Percentiles rank a stretch among this genome's conserved stretches.
These are phyloP conservation scores for Miscanthus sacchariflorus DNA, from an alignment of 202 grass and related monocot species.

Conservation along the genomic window DNA sequence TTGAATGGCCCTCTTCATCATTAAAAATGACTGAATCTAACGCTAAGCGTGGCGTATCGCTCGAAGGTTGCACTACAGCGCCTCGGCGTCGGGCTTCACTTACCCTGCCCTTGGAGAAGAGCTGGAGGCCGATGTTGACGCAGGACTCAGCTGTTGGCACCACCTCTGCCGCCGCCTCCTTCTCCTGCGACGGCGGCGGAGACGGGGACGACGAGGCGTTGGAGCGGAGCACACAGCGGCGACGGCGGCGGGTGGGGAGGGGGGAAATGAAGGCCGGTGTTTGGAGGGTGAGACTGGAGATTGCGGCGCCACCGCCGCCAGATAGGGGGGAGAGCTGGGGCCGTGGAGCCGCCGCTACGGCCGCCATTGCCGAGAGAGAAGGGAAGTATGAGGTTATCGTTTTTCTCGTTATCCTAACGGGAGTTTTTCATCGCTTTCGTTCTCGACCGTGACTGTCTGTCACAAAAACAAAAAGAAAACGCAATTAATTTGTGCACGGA, in stretches of 20 bases:
- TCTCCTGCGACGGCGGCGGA: conserved; percentile 53
- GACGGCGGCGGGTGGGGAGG: neutral
- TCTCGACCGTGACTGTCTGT: neutral
- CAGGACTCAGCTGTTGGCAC: conserved; percentile 74
- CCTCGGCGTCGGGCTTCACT: conserved; percentile 7
- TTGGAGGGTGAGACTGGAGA: neutral
- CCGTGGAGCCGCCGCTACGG: conserved; percentile 41
- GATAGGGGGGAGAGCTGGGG: conserved; percentile 12
- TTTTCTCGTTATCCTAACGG: conserved; percentile 46
- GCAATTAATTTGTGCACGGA: neutral
- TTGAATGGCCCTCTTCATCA: neutral
- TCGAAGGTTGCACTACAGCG: neutral
- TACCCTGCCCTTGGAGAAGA: conserved; percentile 97
- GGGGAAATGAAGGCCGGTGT: conserved; percentile 2
- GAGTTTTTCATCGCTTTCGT: neutral
- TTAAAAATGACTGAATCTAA: neutral
- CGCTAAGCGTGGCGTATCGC: no score
- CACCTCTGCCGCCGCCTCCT: conserved; percentile 49
- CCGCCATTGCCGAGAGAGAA: conserved; percentile 41
- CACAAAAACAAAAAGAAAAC: neutral
- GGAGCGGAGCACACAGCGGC: conserved; percentile 36
- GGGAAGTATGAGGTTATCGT: conserved; percentile 40
- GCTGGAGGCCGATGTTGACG: conserved; percentile 77
- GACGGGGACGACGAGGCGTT: conserved; percentile 55
- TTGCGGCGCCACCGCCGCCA: neutral